Base-by-base conservation (phyloP, 108 stramenopile species). In the Cylindrotheca fusiformis region DNA sequence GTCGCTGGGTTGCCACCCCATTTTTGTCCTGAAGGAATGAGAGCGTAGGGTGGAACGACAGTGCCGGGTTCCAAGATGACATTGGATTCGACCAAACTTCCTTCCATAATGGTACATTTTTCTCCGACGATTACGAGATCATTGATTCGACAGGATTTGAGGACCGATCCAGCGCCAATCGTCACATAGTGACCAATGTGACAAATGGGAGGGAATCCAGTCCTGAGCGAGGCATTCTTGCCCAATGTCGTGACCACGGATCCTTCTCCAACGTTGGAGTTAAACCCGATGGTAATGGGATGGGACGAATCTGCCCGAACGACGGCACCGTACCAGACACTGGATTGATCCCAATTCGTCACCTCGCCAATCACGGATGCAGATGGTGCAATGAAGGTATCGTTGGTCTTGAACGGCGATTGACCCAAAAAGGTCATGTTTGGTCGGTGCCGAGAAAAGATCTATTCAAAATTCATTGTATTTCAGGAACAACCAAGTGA, bases 281-380 rank as follows among this genome's bases (percentile, higher is more conserved):
- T 69, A 52, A 83, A 86, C 3, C 94, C 96, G 56, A 97, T 90
- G 44, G 80, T 85, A 48, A 97, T 91, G 63, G 75, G 70, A 66
- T 88, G 87, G 1, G 70, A 80, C 24, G 78, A 70, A 68, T 97
- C 96, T 28, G 96, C 98, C 23, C 96, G 84, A 32, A 98, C 84
- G 5, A 97, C 96, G 30, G 97, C 90, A 46, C 93, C 94, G 79
- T 99, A 98, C 97, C 96, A 96, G 24, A 99, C 95, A 22, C 90
- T 88, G 26, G 95, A 93, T 69, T 93, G 88, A 49, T 90, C 88
- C 81, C 96, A 96, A 64, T 96, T 90, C 36, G 90, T 89, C 18
- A 99, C 98, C 58, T 97, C 86, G 19, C 98, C 98, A 65, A 99
- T 91, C 41, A 99, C 86, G n/a, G 93, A 91, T 36, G 98, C 96